Conservation (phyloP, 2,329 filamentous ascomycete species). For the Aaosphaeria pasadenensis region DNA sequence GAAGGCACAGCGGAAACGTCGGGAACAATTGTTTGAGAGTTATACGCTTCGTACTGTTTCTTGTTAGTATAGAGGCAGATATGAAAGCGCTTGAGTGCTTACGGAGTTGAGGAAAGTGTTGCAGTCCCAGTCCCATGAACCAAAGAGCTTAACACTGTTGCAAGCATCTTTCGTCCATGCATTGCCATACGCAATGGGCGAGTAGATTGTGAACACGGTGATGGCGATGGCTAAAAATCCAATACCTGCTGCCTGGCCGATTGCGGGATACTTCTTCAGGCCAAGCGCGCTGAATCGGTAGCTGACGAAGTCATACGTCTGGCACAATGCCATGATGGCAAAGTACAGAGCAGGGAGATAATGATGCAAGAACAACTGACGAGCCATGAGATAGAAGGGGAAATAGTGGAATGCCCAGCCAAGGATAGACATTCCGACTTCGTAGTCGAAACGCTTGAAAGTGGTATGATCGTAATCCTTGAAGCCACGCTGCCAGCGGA, state of each 20-base stretch:
- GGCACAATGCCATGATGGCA: constrained; percentile 82
- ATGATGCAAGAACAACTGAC: constrained; percentile 96
- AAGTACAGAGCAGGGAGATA: constrained; percentile 98
- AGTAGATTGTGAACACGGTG: constrained; percentile 77
- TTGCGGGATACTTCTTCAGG: constrained; percentile 64
- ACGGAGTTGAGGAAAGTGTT: constrained; percentile 86
- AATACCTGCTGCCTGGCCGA: constrained; percentile 73
- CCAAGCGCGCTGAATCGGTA: constrained; percentile 68
- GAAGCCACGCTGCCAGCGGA: constrained; percentile 93
- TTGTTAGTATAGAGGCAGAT: not conserved
- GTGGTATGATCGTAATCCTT: constrained; percentile 76
- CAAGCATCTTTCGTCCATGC: constrained; percentile 89
- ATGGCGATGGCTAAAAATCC: constrained; percentile 72
- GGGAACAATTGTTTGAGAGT: constrained; percentile 10
- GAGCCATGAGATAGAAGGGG: constrained; percentile 97
- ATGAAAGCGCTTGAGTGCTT: constrained; percentile 48
- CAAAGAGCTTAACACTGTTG: constrained; percentile 80
- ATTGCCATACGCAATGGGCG: constrained; percentile 89
- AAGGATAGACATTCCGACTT: constrained; percentile 84
- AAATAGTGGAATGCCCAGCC: constrained; percentile 99
- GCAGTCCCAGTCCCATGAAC: constrained; percentile 96
- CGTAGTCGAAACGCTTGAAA: constrained; percentile 98
- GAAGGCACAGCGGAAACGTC: constrained; percentile 23
- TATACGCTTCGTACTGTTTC: constrained; percentile 30
- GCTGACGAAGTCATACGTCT: constrained; percentile 82